A percentile compares a stretch with the other conserved stretches of the same genome.
phyloP scores from a whole-genome alignment of 1,139 yeast species.

The Lodderomyces metapsilosis region DNA sequence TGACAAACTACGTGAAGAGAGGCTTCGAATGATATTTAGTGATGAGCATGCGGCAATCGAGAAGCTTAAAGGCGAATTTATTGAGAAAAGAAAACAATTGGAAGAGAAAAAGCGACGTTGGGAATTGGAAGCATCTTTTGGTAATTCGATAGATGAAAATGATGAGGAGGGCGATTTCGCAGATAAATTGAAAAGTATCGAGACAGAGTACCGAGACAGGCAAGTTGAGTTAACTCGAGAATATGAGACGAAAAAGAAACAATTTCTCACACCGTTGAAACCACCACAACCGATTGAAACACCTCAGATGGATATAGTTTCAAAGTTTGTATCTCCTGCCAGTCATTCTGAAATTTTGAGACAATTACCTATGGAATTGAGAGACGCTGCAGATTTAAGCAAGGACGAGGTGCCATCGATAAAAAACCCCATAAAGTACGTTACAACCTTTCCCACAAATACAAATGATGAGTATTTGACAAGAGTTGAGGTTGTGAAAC shows the following conservation, averaged over 20 bases:
- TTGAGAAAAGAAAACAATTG: constrained; percentile 10
- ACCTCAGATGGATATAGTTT: constrained; percentile 15
- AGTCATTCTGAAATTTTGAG: constrained; percentile 32
- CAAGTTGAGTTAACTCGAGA: constrained; percentile 9
- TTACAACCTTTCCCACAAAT: constrained; percentile 27
- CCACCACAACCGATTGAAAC: constrained; percentile 24
- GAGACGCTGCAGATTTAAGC: constrained; percentile 20
- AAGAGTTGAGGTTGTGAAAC: constrained; percentile 40
- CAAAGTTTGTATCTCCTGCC: constrained; percentile 35
- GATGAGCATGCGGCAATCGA: constrained; percentile 17
- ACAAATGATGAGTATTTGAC: constrained; percentile 34
- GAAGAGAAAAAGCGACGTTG: constrained; percentile 15
- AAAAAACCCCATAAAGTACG: constrained; percentile 36
- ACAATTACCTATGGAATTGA: constrained; percentile 34
- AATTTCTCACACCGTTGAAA: constrained; percentile 16
- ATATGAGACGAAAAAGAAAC: constrained; percentile 11
- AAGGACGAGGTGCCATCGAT: constrained; percentile 24
- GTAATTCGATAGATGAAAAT: constrained; percentile 20
- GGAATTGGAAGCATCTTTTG: constrained; percentile 15
- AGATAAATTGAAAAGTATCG: constrained; percentile 6
- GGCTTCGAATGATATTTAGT: constrained; percentile 13
- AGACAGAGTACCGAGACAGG: constrained; percentile 9
- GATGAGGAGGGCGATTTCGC: constrained; percentile 7
- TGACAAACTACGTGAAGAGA: constrained; percentile 21
- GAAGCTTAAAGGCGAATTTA: constrained; percentile 15